These are phyloP conservation scores for Botrytis galanthina DNA, from an alignment of 2,329 filamentous ascomycete genomes.

Conservation along the genomic window DNA sequence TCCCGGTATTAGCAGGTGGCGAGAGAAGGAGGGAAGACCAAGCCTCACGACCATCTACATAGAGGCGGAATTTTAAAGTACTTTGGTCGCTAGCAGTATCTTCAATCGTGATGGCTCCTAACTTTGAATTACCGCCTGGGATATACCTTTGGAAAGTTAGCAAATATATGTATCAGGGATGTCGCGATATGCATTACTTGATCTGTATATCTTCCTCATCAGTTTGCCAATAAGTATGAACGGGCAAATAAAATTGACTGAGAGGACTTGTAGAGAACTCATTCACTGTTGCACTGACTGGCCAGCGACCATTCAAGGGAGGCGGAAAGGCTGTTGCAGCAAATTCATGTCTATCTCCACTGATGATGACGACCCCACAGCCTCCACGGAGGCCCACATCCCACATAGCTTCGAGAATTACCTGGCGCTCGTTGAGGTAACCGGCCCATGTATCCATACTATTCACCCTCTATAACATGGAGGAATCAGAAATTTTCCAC, in stretches of 20 bases:
- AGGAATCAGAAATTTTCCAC: neutral
- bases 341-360: slow-evolving; percentile 95
- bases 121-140: slow-evolving; percentile 84
- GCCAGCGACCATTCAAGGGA: slow-evolving; percentile 60
- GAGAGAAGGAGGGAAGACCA: slow-evolving; percentile 66
- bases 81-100: slow-evolving; percentile 65
- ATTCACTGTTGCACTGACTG: slow-evolving; percentile 65
- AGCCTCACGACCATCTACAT: slow-evolving; percentile 73
- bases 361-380: slow-evolving; percentile 77
- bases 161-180: neutral
- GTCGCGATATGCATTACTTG: slow-evolving; percentile 57
- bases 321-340: slow-evolving; percentile 78
- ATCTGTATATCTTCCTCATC: slow-evolving; percentile 81
- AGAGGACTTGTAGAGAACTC: slow-evolving; percentile 92
- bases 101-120: slow-evolving; percentile 78
- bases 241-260: slow-evolving; percentile 89
- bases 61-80: slow-evolving; percentile 75
- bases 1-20: slow-evolving; percentile 40
- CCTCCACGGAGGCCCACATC: slow-evolving; percentile 68
- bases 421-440: slow-evolving; percentile 75
- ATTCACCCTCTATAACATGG: slow-evolving; percentile 58
- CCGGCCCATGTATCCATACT: slow-evolving; percentile 91
- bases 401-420: slow-evolving; percentile 90
- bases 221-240: slow-evolving; percentile 77
- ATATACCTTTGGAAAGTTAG: slow-evolving; percentile 58